A percentile compares a stretch with the other conserved stretches of the same genome.
phyloP scores from a whole-genome alignment of 2,329 filamentous ascomycete genomes.

The Pseudogymnoascus sp. region DNA sequence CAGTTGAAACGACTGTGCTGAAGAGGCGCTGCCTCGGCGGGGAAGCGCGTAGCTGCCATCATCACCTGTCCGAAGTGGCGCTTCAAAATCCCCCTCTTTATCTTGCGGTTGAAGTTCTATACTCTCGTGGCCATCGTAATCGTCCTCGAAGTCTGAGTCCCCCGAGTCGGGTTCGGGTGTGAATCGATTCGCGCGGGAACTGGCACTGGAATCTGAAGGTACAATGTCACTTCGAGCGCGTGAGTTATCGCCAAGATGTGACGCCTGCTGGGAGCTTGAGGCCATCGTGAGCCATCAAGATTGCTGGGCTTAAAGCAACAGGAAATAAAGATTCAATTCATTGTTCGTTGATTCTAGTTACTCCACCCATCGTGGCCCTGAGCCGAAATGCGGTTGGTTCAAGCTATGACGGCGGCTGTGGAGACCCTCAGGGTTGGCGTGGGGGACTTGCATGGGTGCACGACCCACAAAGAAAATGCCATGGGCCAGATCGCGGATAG shows the following conservation, averaged over 20 bases:
- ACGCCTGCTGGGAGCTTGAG: not conserved
- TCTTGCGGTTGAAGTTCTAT: constrained; percentile 3
- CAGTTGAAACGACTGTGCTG: constrained; percentile 38
- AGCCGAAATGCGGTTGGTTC: not conserved
- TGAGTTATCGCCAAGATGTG: not conserved
- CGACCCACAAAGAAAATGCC: not conserved
- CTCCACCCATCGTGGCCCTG: constrained; percentile 1
- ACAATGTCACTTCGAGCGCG: not conserved
- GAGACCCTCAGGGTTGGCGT: not conserved
- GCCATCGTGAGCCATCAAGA: not conserved
- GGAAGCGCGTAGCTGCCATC: not conserved
- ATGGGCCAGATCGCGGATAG: not conserved
- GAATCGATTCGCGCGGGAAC: constrained; percentile 14
- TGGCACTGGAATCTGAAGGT: constrained; percentile 13
- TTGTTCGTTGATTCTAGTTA: not conserved
- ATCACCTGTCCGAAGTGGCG: not conserved
- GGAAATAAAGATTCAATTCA: not conserved
- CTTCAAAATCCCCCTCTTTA: not conserved
- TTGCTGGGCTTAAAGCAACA: not conserved
- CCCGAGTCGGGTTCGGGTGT: constrained; percentile 24
- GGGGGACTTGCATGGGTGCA: not conserved
- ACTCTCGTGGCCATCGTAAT: constrained; percentile 12
- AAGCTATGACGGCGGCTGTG: not conserved
- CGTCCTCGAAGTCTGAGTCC: constrained; percentile 18
- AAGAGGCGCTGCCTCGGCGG: constrained; percentile 24